These are phyloP conservation scores for Naganishia antarctica DNA, from an alignment of 768 basidiomycete species.

Conservation along the genomic window DNA sequence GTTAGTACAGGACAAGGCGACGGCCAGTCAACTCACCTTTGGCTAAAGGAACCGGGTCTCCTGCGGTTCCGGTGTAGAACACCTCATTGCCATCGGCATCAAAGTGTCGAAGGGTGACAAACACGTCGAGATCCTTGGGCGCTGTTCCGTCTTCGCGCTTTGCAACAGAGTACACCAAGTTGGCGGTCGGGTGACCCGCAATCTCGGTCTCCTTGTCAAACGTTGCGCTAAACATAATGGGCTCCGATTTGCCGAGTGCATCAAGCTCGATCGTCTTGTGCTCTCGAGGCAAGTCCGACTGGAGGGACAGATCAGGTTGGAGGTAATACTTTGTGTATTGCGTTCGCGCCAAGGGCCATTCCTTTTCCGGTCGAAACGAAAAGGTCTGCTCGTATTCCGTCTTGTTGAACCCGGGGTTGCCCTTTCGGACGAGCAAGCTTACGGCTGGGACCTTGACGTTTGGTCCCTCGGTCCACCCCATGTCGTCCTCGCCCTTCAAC, in stretches of 20 bases:
- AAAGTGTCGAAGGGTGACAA: conserved; percentile 35
- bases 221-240: conserved; percentile 25
- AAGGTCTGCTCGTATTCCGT: conserved; percentile 37
- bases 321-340: conserved; percentile 31
- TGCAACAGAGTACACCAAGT: conserved; percentile 26
- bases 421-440: conserved; percentile 36
- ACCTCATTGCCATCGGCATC: conserved; percentile 33
- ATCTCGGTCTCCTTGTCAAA: conserved; percentile 36
- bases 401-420: conserved; percentile 40
- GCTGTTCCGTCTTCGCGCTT: conserved; percentile 27
- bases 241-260: conserved; percentile 28
- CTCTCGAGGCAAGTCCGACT: neutral
- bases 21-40: conserved; percentile 25
- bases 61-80: conserved; percentile 37
- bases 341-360: conserved; percentile 37
- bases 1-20: neutral
- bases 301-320: conserved; percentile 7
- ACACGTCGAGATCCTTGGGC: conserved; percentile 37
- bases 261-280: conserved; percentile 23
- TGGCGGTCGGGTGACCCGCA: conserved; percentile 34
- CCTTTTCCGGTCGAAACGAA: conserved; percentile 29
- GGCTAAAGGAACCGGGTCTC: conserved; percentile 33
- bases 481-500: conserved; percentile 34
- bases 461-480: conserved; percentile 32
- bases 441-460: conserved; percentile 35